Percentiles rank a stretch among this genome's conserved stretches.
Conservation (phyloP, 73 alveolate species). For the Paramecium sonneborni region DNA sequence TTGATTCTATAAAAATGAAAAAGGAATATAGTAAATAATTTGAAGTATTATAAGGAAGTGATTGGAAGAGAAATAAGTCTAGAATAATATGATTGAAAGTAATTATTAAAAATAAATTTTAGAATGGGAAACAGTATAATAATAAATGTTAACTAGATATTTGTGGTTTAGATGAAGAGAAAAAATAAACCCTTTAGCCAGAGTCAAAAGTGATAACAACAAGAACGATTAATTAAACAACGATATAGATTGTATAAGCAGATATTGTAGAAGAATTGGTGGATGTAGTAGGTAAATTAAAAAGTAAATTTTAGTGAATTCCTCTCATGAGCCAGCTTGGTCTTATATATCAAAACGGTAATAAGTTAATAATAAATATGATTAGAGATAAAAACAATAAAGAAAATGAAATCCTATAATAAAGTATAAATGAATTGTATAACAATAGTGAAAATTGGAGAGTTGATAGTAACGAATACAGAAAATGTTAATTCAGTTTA, state of each 20-base stretch:
- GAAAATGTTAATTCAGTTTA: not conserved
- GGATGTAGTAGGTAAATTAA: not conserved
- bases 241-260: not conserved
- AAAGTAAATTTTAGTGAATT: not conserved
- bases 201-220: not conserved
- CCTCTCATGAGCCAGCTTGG: not conserved
- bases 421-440: not conserved
- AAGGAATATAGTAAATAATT: no score
- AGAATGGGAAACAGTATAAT: conserved; percentile 30
- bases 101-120: not conserved
- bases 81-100: not conserved
- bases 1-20: no score
- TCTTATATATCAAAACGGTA: not conserved
- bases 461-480: not conserved
- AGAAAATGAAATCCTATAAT: not conserved
- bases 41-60: not conserved
- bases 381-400: not conserved
- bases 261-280: not conserved
- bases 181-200: not conserved
- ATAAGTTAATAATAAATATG: not conserved
- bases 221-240: not conserved
- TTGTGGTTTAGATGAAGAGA: not conserved
- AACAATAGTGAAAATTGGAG: conserved; percentile 10
- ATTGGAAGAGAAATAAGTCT: not conserved
- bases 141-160: not conserved